A percentile compares a stretch with the other conserved stretches of the same genome.
phyloP scores from a whole-genome alignment of 108 stramenopile species.

The Cyclotella cryptica region DNA sequence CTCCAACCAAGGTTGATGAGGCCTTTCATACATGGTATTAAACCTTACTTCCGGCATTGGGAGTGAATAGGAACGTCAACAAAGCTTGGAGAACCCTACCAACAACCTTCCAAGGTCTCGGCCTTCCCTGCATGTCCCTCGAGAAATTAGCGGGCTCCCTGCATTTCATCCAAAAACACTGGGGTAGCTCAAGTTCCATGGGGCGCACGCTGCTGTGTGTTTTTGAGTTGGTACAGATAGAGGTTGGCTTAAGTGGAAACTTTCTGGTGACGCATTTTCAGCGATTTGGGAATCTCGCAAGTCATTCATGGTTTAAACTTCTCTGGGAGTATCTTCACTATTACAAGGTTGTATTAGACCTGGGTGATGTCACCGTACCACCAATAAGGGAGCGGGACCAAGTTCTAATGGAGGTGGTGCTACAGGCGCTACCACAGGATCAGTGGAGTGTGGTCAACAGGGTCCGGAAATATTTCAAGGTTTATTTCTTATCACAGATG shows the following conservation, averaged over 20 bases:
- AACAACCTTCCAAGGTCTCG: neutral
- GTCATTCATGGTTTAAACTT: constrained; percentile 10
- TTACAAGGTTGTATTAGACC: too few species aligned
- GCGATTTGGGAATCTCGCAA: neutral
- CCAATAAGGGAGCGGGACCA: too few species aligned
- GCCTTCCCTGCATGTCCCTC: constrained; percentile 1
- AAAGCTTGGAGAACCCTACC: constrained; percentile 1
- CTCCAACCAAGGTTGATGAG: neutral
- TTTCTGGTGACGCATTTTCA: neutral
- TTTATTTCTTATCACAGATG: too few species aligned
- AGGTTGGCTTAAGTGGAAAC: constrained; percentile 10
- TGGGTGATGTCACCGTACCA: too few species aligned
- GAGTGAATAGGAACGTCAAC: constrained; percentile 6
- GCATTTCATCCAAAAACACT: neutral
- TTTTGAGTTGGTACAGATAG: constrained; percentile 9
- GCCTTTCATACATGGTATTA: neutral
- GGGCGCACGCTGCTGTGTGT: neutral
- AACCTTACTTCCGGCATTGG: neutral
- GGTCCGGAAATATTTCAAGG: too few species aligned
- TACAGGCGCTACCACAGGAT: too few species aligned
- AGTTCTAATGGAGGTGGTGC: too few species aligned
- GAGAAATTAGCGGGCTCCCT: constrained; percentile 2
- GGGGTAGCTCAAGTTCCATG: neutral
- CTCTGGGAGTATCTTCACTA: constrained; percentile 16
- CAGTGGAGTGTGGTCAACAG: too few species aligned